Percentiles rank a stretch among this genome's conserved stretches.
Evolutionary conservation across 768 basidiomycete species (phyloP).

Genomic region (Naganishia kalamii): DNA sequence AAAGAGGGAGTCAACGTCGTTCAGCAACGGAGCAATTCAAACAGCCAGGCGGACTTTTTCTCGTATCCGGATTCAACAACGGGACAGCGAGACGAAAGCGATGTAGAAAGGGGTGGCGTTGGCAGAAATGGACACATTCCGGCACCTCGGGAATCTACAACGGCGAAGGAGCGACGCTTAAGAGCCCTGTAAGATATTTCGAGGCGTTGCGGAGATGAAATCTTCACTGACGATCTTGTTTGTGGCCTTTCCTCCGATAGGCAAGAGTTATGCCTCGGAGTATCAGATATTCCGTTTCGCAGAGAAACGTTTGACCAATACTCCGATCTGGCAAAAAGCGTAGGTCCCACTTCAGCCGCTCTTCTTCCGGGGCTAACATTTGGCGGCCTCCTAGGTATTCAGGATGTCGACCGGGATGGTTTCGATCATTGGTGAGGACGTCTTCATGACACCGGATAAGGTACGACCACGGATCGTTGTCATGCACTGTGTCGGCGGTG

Average conservation of each 20-base stretch:
- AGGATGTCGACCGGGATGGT: background rate
- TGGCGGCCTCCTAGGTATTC: background rate
- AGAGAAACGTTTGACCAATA: background rate
- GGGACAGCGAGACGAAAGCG: background rate
- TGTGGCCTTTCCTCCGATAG: background rate
- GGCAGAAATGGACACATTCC: background rate
- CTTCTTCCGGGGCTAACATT: background rate
- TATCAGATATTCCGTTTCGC: background rate
- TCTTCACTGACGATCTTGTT: too few species aligned
- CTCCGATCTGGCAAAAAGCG: background rate
- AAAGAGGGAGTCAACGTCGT: background rate
- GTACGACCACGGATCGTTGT: background rate
- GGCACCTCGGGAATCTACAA: background rate
- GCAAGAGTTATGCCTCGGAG: background rate
- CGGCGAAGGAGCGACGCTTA: background rate
- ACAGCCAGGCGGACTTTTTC: background rate
- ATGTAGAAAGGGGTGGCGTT: background rate
- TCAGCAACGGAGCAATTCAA: background rate
- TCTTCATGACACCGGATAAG: conserved; percentile 2
- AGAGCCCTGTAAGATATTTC: background rate
- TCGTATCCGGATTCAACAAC: too few species aligned
- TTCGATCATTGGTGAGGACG: conserved; percentile 12
- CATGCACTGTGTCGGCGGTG: too few species aligned
- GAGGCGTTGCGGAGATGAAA: background rate
- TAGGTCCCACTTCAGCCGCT: background rate